A percentile compares a stretch with the other conserved stretches of the same genome.
These are phyloP conservation scores for Geotrichum citri-aurantii DNA, from an alignment of 1,139 yeast genomes.

Conservation along the genomic window DNA sequence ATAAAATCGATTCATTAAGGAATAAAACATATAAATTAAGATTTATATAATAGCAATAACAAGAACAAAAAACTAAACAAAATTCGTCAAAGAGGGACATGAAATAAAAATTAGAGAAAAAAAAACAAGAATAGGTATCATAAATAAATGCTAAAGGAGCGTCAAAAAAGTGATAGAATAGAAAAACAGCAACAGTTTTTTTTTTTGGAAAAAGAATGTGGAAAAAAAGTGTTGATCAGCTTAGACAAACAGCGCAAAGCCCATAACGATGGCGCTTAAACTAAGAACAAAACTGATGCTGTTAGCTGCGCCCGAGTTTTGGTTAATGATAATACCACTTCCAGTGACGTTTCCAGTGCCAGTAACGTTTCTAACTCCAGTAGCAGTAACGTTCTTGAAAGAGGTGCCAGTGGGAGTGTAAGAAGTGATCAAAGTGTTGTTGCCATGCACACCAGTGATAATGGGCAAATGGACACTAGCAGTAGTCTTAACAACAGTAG, in stretches of 20 bases:
- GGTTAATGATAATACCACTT: neutral
- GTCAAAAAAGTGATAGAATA: neutral
- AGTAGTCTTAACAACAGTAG: neutral
- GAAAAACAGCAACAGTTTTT: neutral
- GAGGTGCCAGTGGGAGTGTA: neutral
- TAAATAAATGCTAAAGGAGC: neutral
- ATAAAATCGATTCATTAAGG: neutral
- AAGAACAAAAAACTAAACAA: neutral
- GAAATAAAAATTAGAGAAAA: neutral
- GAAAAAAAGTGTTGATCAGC: neutral
- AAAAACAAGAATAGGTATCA: neutral
- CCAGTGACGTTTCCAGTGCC: slow-evolving; percentile 1
- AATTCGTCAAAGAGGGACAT: slow-evolving; percentile 6
- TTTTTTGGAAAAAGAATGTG: too few relatives aligned
- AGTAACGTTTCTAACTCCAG: neutral
- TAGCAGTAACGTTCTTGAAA: neutral
- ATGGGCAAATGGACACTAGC: neutral
- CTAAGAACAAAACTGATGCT: neutral
- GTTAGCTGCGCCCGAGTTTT: neutral
- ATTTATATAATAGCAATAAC: neutral
- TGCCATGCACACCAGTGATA: neutral
- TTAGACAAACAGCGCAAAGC: slow-evolving; percentile 2
- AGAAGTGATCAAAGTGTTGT: neutral
- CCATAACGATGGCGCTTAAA: slow-evolving; percentile 2
- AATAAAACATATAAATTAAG: neutral